A percentile compares a stretch with the other conserved stretches of the same genome.
phyloP scores from a whole-genome alignment of 2,329 filamentous ascomycete genomes.

The Talaromyces marneffei region DNA sequence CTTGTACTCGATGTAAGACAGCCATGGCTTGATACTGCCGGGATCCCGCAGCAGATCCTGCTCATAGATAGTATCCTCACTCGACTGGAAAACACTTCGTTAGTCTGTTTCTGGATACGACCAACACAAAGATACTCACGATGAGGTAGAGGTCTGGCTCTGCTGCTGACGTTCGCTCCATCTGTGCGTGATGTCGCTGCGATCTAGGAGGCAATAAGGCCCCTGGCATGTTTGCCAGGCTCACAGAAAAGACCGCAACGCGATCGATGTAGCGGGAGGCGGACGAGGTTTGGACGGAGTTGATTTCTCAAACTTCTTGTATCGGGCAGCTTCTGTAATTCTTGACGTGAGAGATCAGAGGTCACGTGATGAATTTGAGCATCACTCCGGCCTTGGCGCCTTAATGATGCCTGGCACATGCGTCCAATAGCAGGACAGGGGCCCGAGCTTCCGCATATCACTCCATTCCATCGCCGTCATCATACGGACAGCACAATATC shows the following conservation, averaged over 20 bases:
- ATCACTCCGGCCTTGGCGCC: slow-evolving; percentile 12
- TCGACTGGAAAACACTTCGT: slow-evolving; percentile 52
- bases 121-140: slow-evolving; percentile 28
- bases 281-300: slow-evolving; percentile 22
- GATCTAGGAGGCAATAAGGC: slow-evolving; percentile 44
- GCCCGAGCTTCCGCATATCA: slow-evolving; percentile 19
- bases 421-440: slow-evolving; percentile 9
- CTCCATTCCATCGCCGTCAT: slow-evolving; percentile 13
- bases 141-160: slow-evolving; percentile 43
- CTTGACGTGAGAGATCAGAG: slow-evolving; percentile 4
- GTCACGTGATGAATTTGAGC: slow-evolving; percentile 13
- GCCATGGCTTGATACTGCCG: slow-evolving; percentile 85
- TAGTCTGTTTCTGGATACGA: slow-evolving; percentile 24
- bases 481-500: slow-evolving; percentile 4
- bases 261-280: slow-evolving; percentile 24
- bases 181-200: slow-evolving; percentile 39
- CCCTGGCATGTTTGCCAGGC: slow-evolving; percentile 45
- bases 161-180: slow-evolving; percentile 38
- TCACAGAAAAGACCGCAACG: slow-evolving; percentile 31
- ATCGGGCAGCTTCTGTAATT: slow-evolving; percentile 3
- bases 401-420: slow-evolving; percentile 12
- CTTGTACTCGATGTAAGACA: slow-evolving; percentile 90
- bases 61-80: slow-evolving; percentile 92
- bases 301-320: slow-evolving; percentile 22
- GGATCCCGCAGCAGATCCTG: slow-evolving; percentile 86